Evolutionary conservation across 768 basidiomycete species (phyloP).

Genomic region (Tricholoma terreum): DNA sequence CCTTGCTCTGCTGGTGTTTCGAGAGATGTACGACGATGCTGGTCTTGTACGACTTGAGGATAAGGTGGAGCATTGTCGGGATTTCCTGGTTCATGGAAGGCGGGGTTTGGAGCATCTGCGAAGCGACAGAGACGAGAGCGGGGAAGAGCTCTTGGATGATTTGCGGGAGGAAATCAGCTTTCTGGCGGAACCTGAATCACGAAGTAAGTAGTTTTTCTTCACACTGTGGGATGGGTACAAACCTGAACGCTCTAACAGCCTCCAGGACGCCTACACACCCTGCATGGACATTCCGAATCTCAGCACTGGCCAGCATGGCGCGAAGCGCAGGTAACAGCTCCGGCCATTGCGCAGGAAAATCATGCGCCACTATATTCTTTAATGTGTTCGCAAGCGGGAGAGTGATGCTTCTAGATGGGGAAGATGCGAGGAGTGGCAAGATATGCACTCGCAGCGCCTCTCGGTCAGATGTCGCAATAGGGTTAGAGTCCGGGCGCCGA

Average conservation of each 20-base stretch:
- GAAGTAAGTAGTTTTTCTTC: too few species aligned
- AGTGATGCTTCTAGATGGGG: constrained; percentile 64
- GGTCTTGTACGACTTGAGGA: constrained; percentile 84
- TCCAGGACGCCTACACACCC: constrained; percentile 79
- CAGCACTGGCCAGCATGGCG: constrained; percentile 54
- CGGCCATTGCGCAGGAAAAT: constrained; percentile 80
- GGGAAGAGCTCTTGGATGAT: constrained; percentile 70
- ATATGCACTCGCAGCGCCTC: constrained; percentile 67
- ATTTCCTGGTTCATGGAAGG: constrained; percentile 63
- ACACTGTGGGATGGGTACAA: constrained; percentile 16
- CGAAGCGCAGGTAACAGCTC: constrained; percentile 66
- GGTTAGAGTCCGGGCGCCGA: constrained; percentile 55
- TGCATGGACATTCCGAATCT: constrained; percentile 74
- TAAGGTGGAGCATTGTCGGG: constrained; percentile 80
- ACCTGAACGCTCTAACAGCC: constrained; percentile 75
- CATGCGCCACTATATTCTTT: constrained; percentile 69
- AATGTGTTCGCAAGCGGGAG: constrained; percentile 73
- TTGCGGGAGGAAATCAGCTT: constrained; percentile 52
- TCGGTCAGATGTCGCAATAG: constrained; percentile 67
- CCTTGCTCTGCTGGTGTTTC: constrained; percentile 67
- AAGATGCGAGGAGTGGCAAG: constrained; percentile 65
- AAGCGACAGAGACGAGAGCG: constrained; percentile 69
- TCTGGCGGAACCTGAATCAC: constrained; percentile 60
- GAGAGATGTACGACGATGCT: constrained; percentile 75
- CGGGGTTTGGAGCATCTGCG: constrained; percentile 61